Conservation (phyloP, 768 basidiomycete species). For the Pholiota microspora region DNA sequence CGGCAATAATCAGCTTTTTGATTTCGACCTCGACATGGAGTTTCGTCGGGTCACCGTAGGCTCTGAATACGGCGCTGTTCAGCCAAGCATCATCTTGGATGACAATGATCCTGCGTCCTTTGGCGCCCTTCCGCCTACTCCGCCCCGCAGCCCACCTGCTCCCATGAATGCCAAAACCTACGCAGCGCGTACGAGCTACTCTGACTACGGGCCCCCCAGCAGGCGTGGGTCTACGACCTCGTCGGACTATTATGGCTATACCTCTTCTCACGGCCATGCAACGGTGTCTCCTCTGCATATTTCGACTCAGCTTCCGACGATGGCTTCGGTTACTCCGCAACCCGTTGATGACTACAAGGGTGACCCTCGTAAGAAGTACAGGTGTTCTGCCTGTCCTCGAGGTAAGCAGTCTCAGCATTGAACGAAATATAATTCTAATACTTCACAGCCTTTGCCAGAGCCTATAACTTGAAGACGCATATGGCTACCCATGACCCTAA, state of each 20-base stretch:
- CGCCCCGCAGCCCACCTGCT: constrained; percentile 48
- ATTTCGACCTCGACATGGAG: constrained; percentile 69
- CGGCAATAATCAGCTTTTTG: constrained; percentile 51
- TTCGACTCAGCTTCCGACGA: constrained; percentile 45
- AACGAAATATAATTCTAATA: too few species aligned
- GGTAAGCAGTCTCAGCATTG: constrained; percentile 46
- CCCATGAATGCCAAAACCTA: constrained; percentile 35
- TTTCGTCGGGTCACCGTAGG: constrained; percentile 62
- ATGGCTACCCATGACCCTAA: constrained; percentile 94
- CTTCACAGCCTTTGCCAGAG: constrained; percentile 78
- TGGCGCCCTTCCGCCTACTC: constrained; percentile 55
- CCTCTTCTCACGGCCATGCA: constrained; percentile 37
- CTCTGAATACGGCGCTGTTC: constrained; percentile 51
- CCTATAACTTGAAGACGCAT: constrained; percentile 95
- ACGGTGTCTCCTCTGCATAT: constrained; percentile 60
- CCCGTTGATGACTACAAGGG: constrained; percentile 49
- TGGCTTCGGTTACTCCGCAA: constrained; percentile 42
- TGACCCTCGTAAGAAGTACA: constrained; percentile 78
- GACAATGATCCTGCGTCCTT: constrained; percentile 57
- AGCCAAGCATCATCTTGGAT: constrained; percentile 36
- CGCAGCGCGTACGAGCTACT: constrained; percentile 51
- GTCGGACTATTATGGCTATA: constrained; percentile 49
- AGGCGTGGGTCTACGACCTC: constrained; percentile 43
- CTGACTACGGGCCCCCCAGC: constrained; percentile 60
- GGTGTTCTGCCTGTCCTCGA: constrained; percentile 71